These are phyloP conservation scores for Aspergillus hortae DNA, from an alignment of 2,329 filamentous ascomycete genomes.

Conservation along the genomic window DNA sequence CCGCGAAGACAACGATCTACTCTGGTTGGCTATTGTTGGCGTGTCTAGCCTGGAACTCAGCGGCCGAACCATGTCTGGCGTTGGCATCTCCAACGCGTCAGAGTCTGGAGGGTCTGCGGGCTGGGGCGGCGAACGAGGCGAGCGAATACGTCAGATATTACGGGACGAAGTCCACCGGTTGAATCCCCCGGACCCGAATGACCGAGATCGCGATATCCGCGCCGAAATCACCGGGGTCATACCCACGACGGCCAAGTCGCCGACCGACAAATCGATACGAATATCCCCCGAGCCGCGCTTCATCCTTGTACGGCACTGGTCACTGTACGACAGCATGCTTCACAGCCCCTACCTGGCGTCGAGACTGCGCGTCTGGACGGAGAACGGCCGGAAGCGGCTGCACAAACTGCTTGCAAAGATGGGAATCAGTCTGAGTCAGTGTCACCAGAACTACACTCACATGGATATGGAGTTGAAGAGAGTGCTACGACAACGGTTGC, in stretches of 20 bases:
- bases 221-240: constrained; percentile 76
- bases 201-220: constrained; percentile 57
- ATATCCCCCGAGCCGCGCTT: constrained; percentile 92
- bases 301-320: constrained; percentile 91
- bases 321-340: constrained; percentile 95
- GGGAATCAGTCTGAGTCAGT: constrained; percentile 91
- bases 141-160: constrained; percentile 77
- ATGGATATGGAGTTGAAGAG: constrained; percentile 98
- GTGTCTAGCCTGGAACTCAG: constrained; percentile 93
- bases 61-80: constrained; percentile 76
- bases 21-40: constrained; percentile 93
- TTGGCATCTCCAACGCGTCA: constrained; percentile 60
- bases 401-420: constrained; percentile 97
- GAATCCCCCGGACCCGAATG: constrained; percentile 69
- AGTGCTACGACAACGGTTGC: constrained; percentile 74
- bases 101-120: constrained; percentile 57
- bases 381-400: constrained; percentile 78
- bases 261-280: constrained; percentile 87
- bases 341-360: constrained; percentile 94
- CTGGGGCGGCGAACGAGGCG: constrained; percentile 78
- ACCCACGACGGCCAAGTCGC: constrained; percentile 79
- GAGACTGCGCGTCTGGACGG: constrained; percentile 89
- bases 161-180: constrained; percentile 91
- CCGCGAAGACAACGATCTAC: constrained; percentile 90
- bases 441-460: constrained; percentile 92